phyloP scores from a whole-genome alignment of 129 eudicot species.

The sunflower (Helianthus annuus) region DNA sequence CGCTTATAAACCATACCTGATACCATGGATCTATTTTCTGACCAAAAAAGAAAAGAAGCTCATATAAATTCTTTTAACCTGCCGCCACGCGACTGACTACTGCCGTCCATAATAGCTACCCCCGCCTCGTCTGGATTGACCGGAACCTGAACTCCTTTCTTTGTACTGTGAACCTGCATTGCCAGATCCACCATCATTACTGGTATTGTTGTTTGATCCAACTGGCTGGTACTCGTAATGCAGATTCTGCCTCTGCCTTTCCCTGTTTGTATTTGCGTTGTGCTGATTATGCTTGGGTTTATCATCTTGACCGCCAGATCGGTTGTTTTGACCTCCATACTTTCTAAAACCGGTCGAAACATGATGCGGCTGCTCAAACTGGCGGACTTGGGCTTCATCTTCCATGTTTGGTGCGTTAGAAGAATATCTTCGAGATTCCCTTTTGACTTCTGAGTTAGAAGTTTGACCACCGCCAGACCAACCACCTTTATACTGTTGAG shows the following conservation, averaged over 20 bases:
- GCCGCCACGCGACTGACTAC: conserved; percentile 41
- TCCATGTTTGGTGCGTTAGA: conserved; percentile 31
- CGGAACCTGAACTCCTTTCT: conserved; percentile 44
- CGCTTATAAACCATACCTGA: conserved; percentile 27
- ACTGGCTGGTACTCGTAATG: conserved; percentile 94
- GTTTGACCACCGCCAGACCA: conserved; percentile 47
- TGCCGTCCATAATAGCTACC: conserved; percentile 60
- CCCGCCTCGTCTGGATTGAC: conserved; percentile 70
- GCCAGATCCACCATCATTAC: conserved; percentile 33
- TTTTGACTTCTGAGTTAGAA: conserved; percentile 39
- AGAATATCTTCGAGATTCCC: conserved; percentile 4
- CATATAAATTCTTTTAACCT: conserved; percentile 27
- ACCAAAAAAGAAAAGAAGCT: conserved; percentile 13
- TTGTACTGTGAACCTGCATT: conserved; percentile 41
- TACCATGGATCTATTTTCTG: conserved; percentile 25
- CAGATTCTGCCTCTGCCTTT: conserved; percentile 60
- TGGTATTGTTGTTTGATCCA: conserved; percentile 50
- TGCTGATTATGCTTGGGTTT: conserved; percentile 41
- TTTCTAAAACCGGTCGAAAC: conserved; percentile 43
- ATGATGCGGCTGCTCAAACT: conserved; percentile 28
- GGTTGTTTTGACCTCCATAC: conserved; percentile 52
- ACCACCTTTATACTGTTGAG: conserved; percentile 44
- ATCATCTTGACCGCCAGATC: conserved; percentile 50
- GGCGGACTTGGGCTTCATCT: conserved; percentile 30
- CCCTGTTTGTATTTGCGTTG: conserved; percentile 38